phyloP scores from a whole-genome alignment of 352 stramenopile genomes.

The Stramenopiles sp. region DNA sequence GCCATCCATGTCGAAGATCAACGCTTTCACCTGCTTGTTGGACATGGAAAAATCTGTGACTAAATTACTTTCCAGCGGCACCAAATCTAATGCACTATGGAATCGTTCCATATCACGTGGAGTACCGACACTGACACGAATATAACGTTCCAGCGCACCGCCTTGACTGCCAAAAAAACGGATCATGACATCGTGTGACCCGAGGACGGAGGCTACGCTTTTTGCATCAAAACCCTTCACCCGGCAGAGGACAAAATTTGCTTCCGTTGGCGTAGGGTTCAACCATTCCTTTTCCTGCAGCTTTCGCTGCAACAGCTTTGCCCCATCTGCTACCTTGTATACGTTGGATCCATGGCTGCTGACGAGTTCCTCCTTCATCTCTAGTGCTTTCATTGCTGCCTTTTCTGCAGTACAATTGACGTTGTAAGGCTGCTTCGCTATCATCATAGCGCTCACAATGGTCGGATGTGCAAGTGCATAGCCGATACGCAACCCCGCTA shows the following conservation, averaged over 20 bases:
- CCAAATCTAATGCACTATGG: constrained; percentile 12
- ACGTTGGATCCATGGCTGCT: constrained; percentile 16
- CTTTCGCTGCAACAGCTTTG: constrained; percentile 8
- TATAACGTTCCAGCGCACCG: constrained; percentile 17
- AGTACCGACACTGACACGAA: constrained; percentile 17
- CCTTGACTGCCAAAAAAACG: constrained; percentile 18
- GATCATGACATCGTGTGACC: constrained; percentile 14
- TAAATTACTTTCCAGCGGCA: not conserved
- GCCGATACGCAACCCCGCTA: constrained; percentile 76
- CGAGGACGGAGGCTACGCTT: constrained; percentile 13
- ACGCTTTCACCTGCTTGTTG: constrained; percentile 26
- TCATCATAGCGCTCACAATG: constrained; percentile 16
- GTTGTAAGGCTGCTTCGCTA: constrained; percentile 24
- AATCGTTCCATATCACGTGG: constrained; percentile 18
- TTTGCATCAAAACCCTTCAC: constrained; percentile 4
- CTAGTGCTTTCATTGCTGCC: constrained; percentile 15
- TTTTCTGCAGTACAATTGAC: constrained; percentile 18
- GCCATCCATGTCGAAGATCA: constrained; percentile 91
- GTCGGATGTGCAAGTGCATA: constrained; percentile 26
- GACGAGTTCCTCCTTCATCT: constrained; percentile 15
- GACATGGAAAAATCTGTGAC: not conserved
- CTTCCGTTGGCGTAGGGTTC: constrained; percentile 12
- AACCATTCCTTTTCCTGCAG: constrained; percentile 18
- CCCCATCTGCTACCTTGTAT: not conserved
- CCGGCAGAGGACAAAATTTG: constrained; percentile 22